Conservation (phyloP, 257 asterid species). For the Solanum acaule region DNA sequence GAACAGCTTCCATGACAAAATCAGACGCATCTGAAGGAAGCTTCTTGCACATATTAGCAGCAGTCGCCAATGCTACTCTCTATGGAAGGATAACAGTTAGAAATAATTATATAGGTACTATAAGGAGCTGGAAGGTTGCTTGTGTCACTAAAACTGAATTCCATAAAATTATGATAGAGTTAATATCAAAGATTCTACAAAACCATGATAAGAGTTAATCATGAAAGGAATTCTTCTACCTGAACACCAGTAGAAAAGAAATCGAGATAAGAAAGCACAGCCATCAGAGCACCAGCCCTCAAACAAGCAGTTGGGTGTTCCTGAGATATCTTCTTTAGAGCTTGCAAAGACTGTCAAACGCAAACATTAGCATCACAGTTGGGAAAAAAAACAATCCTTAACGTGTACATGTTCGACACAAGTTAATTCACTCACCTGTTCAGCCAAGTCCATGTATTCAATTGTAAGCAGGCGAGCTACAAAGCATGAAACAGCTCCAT, state of each 20-base stretch:
- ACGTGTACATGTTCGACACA: neutral
- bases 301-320: constrained; percentile 99
- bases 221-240: constrained; percentile 31
- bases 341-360: constrained; percentile 82
- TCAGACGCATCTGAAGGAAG: constrained; percentile 97
- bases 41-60: constrained; percentile 99
- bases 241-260: constrained; percentile 99
- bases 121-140: neutral
- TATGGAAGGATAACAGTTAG: constrained; percentile 10
- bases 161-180: neutral
- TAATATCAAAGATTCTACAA: neutral
- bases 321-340: constrained; percentile 93
- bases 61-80: constrained; percentile 96
- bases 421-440: constrained; percentile 53
- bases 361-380: neutral
- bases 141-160: neutral
- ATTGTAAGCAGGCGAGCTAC: constrained; percentile 90
- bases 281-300: constrained; percentile 99
- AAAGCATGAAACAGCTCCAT: constrained; percentile 92
- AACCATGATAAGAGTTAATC: neutral
- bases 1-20: constrained; percentile 99
- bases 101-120: neutral
- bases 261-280: constrained; percentile 97
- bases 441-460: constrained; percentile 99
- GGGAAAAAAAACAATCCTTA: neutral